Percentiles rank a stretch among this genome's conserved stretches.
phyloP scores from a whole-genome alignment of 768 basidiomycete species.

The Termitomyces sp. region DNA sequence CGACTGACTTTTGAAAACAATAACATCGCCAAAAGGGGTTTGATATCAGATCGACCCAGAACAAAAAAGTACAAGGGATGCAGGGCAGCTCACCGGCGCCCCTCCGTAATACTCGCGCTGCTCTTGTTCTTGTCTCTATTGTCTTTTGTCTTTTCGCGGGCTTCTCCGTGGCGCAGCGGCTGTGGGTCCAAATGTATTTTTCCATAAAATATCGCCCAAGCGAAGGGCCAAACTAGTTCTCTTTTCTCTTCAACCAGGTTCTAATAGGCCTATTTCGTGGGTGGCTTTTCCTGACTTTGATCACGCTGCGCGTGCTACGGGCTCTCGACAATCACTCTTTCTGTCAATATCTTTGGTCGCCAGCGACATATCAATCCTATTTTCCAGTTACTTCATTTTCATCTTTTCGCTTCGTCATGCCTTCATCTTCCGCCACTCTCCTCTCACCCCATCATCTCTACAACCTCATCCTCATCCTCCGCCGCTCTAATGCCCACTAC shows the following conservation, averaged over 20 bases:
- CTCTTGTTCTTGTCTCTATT: conserved; percentile 13
- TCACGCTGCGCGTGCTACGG: conserved; percentile 30
- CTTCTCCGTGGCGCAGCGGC: conserved; percentile 11
- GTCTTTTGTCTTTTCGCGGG: conserved; percentile 18
- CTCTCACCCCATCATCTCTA: conserved; percentile 22
- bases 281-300: conserved; percentile 7
- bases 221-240: conserved; percentile 7
- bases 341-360: conserved; percentile 3
- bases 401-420: conserved; percentile 13
- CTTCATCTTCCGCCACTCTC: conserved; percentile 8
- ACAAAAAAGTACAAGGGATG: conserved; percentile 14
- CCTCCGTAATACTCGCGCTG: not conserved
- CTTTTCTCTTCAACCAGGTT: conserved; percentile 10
- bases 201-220: conserved; percentile 13
- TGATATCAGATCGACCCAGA: conserved; percentile 2
- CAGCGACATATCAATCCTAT: conserved; percentile 5
- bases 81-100: not conserved
- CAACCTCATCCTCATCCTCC: conserved; percentile 36
- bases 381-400: not conserved
- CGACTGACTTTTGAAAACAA: conserved; percentile 7
- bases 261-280: conserved; percentile 5
- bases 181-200: conserved; percentile 26
- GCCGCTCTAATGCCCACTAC: conserved; percentile 37
- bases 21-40: conserved; percentile 8
- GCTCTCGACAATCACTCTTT: conserved; percentile 10